These are phyloP conservation scores for Pichia cephalocereana DNA, from an alignment of 805 yeast genomes.

Conservation along the genomic window DNA sequence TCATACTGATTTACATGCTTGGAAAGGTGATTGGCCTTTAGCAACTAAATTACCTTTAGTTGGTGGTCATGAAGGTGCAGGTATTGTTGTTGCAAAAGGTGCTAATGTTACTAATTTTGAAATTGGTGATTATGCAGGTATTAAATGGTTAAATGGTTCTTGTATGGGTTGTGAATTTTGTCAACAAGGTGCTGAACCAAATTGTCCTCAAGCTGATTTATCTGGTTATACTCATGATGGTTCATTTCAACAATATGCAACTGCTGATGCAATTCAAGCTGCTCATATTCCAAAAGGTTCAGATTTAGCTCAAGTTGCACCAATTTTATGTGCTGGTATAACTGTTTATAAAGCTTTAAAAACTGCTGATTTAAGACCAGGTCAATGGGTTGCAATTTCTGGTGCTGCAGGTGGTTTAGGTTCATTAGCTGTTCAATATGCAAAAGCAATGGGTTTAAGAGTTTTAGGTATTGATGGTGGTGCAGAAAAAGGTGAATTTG, in stretches of 20 bases:
- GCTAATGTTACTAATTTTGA: constrained; percentile 58
- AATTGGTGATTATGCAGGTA: constrained; percentile 74
- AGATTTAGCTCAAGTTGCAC: constrained; percentile 69
- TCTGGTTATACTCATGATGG: constrained; percentile 90
- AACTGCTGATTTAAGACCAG: constrained; percentile 66
- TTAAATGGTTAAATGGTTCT: constrained; percentile 77
- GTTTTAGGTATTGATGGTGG: constrained; percentile 73
- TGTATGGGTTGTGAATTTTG: constrained; percentile 75
- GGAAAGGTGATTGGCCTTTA: constrained; percentile 92
- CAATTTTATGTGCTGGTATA: constrained; percentile 85
- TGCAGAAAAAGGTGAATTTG: constrained; percentile 49
- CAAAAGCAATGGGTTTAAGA: constrained; percentile 66
- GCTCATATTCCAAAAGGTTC: constrained; percentile 68
- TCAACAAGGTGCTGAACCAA: constrained; percentile 55
- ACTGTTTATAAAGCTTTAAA: constrained; percentile 87
- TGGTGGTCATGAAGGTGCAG: constrained; percentile 90
- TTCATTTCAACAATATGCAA: constrained; percentile 83
- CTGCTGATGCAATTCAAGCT: constrained; percentile 83
- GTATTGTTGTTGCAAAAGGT: constrained; percentile 74
- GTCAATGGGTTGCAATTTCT: constrained; percentile 70
- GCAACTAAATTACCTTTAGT: constrained; percentile 66
- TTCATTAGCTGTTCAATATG: constrained; percentile 68
- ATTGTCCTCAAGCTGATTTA: constrained; percentile 60
- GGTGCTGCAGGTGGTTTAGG: constrained; percentile 86
- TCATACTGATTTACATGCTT: constrained; percentile 90